A percentile compares a stretch with the other conserved stretches of the same genome.
Conservation (phyloP, 345 rosid species). For the Boechera stricta region DNA sequence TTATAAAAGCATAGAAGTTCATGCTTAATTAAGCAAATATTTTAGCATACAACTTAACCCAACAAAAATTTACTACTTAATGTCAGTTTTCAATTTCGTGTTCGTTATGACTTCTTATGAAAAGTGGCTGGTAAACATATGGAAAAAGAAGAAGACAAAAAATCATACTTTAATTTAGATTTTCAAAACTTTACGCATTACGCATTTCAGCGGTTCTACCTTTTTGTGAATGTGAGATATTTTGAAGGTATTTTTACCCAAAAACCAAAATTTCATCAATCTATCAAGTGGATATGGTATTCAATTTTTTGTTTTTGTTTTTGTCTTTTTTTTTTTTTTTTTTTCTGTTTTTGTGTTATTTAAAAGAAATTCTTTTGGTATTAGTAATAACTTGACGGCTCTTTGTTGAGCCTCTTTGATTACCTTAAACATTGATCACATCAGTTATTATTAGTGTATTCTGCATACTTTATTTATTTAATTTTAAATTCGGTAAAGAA, state of each 20-base stretch:
- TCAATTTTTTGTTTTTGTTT: background rate
- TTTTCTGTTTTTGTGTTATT: background rate
- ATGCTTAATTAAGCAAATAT: slow-evolving; percentile 2
- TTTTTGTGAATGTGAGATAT: background rate
- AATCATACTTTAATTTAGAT: background rate
- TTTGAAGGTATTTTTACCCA: background rate
- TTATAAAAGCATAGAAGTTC: background rate
- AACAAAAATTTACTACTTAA: background rate
- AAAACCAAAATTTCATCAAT: background rate
- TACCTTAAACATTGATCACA: background rate
- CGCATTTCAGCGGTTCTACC: background rate
- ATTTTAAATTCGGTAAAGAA: no score
- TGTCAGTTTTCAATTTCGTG: background rate
- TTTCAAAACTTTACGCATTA: background rate
- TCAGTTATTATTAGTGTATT: background rate
- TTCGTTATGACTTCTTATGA: slow-evolving; percentile 13
- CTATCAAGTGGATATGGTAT: background rate
- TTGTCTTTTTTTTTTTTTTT: background rate
- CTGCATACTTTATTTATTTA: background rate
- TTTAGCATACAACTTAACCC: background rate
- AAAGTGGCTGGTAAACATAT: background rate
- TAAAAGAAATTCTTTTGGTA: no score
- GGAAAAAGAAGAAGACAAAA: background rate
- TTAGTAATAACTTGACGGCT: no score
- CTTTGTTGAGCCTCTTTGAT: background rate